Base-by-base conservation (phyloP, 139 green algal species). In the Gonium pectorale region DNA sequence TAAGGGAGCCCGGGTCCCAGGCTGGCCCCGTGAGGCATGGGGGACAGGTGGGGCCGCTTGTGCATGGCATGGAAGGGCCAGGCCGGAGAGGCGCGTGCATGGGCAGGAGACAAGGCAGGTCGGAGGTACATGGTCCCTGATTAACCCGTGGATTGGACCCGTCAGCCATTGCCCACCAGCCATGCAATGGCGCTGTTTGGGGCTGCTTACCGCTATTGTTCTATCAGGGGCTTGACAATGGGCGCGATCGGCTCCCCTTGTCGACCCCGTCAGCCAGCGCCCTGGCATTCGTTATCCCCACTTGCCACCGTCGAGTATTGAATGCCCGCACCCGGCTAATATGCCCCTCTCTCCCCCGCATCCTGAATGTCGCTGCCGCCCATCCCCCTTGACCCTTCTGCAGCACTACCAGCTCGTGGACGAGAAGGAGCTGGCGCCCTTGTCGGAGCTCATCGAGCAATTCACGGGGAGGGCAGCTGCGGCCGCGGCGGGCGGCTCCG, bases 361-460 rank as follows among this genome's bases (percentile, higher is more conserved):
- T n/a, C n/a, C n/a, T n/a, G n/a, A n/a, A n/a, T n/a, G n/a, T n/a
- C n/a, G n/a, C n/a, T n/a, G n/a, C n/a, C n/a, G n/a, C n/a, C n/a
- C n/a, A n/a, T n/a, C n/a, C n/a, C n/a, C n/a, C n/a, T n/a, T n/a
- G n/a, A 11, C 9, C n/a, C n/a, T 29, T 27, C 22, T 60, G 84
- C 91, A 96, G 91, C 90, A 95, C 78, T 98, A 96, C 87, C 74
- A 93, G 27, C 90, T 99, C 22, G 94, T 99, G 15, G 96, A 98
- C 21, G 90, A 96, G 44, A 96, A 97, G 83, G 97, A 99, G 87
- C 87, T 99, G 79, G 93, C 93, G 33, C 97, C 97, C 7, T 83
- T 99, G 70, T 88, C 96, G 59, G 97, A 99, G 89, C 92, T 99
- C 29, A 98, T 99, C 37, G 95, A 98, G 67, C 90, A 95, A 69